Percentiles rank a stretch among this genome's conserved stretches.
phyloP scores from a whole-genome alignment of 164 flowering plant genomes.

The Houttuynia cordata region DNA sequence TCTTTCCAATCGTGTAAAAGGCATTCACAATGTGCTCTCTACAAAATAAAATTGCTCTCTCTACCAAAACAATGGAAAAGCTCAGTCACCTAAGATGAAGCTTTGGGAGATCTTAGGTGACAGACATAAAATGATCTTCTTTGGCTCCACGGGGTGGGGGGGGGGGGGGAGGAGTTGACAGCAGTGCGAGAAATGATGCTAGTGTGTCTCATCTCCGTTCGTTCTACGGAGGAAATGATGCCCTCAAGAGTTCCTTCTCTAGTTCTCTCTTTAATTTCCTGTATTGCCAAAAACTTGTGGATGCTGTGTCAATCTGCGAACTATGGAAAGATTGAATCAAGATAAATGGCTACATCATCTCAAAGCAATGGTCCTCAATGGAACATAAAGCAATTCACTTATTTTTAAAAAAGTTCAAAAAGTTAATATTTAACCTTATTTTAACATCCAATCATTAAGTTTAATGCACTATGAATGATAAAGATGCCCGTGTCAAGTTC shows the following conservation, averaged over 20 bases:
- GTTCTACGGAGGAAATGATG: constrained; percentile 1
- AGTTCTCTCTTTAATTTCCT: too few relatives aligned
- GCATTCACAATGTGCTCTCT: neutral
- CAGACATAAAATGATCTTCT: neutral
- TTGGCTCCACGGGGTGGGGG: neutral
- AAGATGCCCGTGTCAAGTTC: too few relatives aligned
- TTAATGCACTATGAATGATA: too few relatives aligned
- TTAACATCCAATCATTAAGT: neutral
- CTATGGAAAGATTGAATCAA: neutral
- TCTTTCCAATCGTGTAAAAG: neutral
- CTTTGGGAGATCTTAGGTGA: constrained; percentile 1
- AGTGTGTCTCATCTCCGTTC: neutral
- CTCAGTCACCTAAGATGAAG: neutral
- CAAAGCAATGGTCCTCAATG: neutral
- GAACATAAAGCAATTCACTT: neutral
- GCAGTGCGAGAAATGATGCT: constrained; percentile 2
- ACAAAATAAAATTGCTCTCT: too few relatives aligned
- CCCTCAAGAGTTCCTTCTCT: neutral
- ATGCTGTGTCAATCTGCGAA: neutral
- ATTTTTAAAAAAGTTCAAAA: neutral
- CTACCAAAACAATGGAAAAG: neutral
- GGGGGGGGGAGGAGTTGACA: neutral
- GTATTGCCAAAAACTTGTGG: neutral
- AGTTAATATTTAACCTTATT: neutral
- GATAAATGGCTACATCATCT: neutral